Evolutionary conservation across 2,329 filamentous ascomycete species (phyloP), one percentile per base, ranked within the genome.

Genomic region (Neoascochyta sp.): DNA sequence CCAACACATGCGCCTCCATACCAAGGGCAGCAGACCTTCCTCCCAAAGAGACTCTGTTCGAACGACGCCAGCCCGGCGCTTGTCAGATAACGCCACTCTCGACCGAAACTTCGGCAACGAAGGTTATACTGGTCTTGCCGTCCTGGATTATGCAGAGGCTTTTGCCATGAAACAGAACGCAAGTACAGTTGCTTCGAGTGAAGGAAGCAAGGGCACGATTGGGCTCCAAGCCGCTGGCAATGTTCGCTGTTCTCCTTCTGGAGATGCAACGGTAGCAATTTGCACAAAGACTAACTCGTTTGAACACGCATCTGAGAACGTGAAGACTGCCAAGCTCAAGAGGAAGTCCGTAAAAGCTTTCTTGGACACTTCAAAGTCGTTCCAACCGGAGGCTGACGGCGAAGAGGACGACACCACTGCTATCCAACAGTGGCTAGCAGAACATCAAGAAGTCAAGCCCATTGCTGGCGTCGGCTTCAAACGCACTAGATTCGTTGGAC

Each of bases 401-500:
- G 35, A 38, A 17, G 16, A 41, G 8, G 36, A 43, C 10, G 35
- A 47, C 10, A 29, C 60, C 11, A 39, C 53, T 8, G 43, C 47
- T 13, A 47, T 68, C 18, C 58, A 60, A 13, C 39, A 60, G n/a
- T 73, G 69, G 63, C 41, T 75, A n/a, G 39, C 48, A 6, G 53
- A 64, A 19, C 64, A 74, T 40, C 32, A 52, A 19, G 52, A 67
- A n/a, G 52, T 71, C 3, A 57, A 57, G 33, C 69, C 73, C 3
- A 60, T 76, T 10, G 71, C 67, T 24, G 62, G 64, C 16, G 52
- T 70, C 19, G 57, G 58, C n/a, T 64, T 63, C 4, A 66, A 64
- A 32, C 65, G 73, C 9, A 65, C 66, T 10, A 63, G 73, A 9
- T 71, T 75, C 34, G 49, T 65, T 24, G 71, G 71, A 10, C 53